These are phyloP conservation scores for Pichia sp. DNA, from an alignment of 1,139 yeast genomes.

Conservation along the genomic window DNA sequence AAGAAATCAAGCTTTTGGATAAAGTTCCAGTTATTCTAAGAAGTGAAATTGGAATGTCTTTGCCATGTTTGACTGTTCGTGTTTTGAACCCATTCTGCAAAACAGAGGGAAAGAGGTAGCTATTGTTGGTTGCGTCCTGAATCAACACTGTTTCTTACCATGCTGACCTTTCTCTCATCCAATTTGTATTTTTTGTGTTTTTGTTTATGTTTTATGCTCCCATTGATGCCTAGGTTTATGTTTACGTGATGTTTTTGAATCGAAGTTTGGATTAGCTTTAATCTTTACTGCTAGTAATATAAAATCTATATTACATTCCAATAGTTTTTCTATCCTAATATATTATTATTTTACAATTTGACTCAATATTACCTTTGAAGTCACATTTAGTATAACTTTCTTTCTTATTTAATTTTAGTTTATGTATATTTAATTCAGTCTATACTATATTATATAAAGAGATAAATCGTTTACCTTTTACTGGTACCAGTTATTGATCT, in stretches of 20 bases:
- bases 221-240: slow-evolving; percentile 1
- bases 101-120: neutral
- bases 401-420: neutral
- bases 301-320: neutral
- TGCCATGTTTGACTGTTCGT: slow-evolving; percentile 91
- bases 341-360: neutral
- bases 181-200: slow-evolving; percentile 3
- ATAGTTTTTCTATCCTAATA: neutral
- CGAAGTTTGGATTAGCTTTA: neutral
- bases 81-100: slow-evolving; percentile 80
- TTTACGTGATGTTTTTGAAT: neutral
- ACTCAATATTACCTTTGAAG: neutral
- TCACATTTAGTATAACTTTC: neutral
- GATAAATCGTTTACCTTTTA: neutral
- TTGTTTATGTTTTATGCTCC: slow-evolving; percentile 1
- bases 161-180: slow-evolving; percentile 8
- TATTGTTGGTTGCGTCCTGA: neutral
- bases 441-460: neutral
- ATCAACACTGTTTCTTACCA: neutral
- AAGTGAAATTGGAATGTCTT: slow-evolving; percentile 91
- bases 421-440: neutral
- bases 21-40: slow-evolving; percentile 82
- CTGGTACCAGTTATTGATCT: neutral
- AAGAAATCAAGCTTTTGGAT: slow-evolving; percentile 73
- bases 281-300: neutral